Evolutionary conservation across 2,329 filamentous ascomycete species (phyloP).

Genomic region (Arthrocladium fulminans): DNA sequence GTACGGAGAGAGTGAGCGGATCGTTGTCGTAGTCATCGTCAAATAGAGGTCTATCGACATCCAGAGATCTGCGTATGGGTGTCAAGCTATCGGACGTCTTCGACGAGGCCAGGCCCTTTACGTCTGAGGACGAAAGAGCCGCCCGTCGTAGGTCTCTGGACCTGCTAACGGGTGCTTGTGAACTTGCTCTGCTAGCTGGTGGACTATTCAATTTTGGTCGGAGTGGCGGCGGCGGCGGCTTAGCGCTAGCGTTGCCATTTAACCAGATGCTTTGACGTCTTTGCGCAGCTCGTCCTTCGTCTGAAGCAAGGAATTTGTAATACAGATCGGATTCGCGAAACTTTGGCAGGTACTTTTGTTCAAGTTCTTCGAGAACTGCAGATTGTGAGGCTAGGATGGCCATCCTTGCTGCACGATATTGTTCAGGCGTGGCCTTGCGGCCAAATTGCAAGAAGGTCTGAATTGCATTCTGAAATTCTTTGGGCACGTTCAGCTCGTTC

Average conservation of each 20-base stretch:
- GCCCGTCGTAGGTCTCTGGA: slow-evolving; percentile 49
- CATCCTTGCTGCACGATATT: slow-evolving; percentile 74
- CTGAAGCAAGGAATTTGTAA: slow-evolving; percentile 89
- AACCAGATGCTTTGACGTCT: slow-evolving; percentile 10
- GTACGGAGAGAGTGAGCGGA: slow-evolving; percentile 63
- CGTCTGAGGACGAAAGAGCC: slow-evolving; percentile 53
- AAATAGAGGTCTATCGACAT: slow-evolving; percentile 55
- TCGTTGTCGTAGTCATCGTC: slow-evolving; percentile 70
- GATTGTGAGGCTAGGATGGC: slow-evolving; percentile 78
- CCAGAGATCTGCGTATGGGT: slow-evolving; percentile 57
- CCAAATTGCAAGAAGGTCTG: slow-evolving; percentile 71
- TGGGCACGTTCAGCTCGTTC: slow-evolving; percentile 68
- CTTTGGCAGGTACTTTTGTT: slow-evolving; percentile 65
- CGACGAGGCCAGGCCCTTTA: slow-evolving; percentile 37
- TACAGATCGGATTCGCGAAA: slow-evolving; percentile 93
- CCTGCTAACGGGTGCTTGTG: slow-evolving; percentile 35
- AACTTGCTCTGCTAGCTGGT: slow-evolving; percentile 40
- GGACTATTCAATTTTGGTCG: slow-evolving; percentile 33
- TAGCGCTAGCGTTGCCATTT: neutral
- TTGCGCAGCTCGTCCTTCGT: slow-evolving; percentile 49
- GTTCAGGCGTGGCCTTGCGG: slow-evolving; percentile 62
- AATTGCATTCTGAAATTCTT: slow-evolving; percentile 60
- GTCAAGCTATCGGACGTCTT: slow-evolving; percentile 38
- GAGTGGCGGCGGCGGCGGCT: slow-evolving; percentile 15
- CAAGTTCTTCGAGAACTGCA: slow-evolving; percentile 73